phyloP scores from a whole-genome alignment of 2,329 filamentous ascomycete species.

The Amylocarpus encephaloides region DNA sequence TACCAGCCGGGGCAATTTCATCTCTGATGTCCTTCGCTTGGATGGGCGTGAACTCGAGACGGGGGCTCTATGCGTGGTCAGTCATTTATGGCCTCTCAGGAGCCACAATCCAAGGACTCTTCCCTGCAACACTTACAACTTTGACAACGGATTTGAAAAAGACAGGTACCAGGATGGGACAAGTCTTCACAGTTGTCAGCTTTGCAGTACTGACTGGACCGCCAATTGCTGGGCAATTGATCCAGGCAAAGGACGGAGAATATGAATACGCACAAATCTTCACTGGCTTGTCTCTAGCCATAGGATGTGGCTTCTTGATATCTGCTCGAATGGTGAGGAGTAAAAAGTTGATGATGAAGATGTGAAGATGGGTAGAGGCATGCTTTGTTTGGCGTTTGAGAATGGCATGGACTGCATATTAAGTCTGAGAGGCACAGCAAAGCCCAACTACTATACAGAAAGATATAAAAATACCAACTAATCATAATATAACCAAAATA shows the following conservation, averaged over 20 bases:
- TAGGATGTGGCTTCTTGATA: slow-evolving; percentile 38
- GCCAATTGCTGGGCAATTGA: slow-evolving; percentile 38
- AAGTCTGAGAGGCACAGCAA: too few relatives aligned
- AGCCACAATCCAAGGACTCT: slow-evolving; percentile 14
- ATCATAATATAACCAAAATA: too few relatives aligned
- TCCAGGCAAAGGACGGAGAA: slow-evolving; percentile 38
- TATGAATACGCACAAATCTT: slow-evolving; percentile 48
- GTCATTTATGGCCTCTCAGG: slow-evolving; percentile 27
- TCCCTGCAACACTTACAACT: slow-evolving; percentile 6
- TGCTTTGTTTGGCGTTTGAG: background rate
- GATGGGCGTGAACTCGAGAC: slow-evolving; percentile 26
- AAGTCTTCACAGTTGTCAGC: slow-evolving; percentile 10
- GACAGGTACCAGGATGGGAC: slow-evolving; percentile 12
- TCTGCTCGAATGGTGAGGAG: slow-evolving; percentile 36
- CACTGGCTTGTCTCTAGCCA: slow-evolving; percentile 39
- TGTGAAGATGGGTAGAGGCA: slow-evolving; percentile 11
- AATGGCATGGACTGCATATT: too few relatives aligned
- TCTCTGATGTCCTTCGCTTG: slow-evolving; percentile 20
- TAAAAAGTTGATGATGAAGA: slow-evolving; percentile 27
- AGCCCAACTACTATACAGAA: too few relatives aligned
- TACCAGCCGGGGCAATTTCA: slow-evolving; percentile 14
- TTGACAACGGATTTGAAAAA: slow-evolving; percentile 12
- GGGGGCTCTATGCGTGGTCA: slow-evolving; percentile 26
- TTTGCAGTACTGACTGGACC: slow-evolving; percentile 11
- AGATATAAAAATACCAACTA: too few relatives aligned